Conservation (phyloP, 2,329 filamentous ascomycete genomes). For the Ophiostoma sp. region DNA sequence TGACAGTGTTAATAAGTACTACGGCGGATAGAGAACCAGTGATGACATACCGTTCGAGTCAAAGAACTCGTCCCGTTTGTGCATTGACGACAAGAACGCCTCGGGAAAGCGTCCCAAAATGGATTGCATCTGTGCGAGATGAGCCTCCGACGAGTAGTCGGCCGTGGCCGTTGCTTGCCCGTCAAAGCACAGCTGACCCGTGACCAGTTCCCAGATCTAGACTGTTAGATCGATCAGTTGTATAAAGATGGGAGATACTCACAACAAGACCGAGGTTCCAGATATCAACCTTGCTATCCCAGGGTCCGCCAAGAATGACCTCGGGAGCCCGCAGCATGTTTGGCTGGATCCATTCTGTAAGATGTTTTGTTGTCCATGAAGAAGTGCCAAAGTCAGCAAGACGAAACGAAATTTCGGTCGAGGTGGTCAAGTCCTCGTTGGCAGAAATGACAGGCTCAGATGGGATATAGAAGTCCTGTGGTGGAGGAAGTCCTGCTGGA, state of each 20-base stretch:
- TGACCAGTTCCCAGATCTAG: constrained; percentile 14
- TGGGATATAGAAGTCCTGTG: constrained; percentile 15
- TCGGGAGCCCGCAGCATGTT: constrained; percentile 17
- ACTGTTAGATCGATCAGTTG: neutral
- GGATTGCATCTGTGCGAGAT: constrained; percentile 17
- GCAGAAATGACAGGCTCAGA: constrained; percentile 5
- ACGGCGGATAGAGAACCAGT: too few relatives aligned
- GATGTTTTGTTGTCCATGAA: constrained; percentile 7
- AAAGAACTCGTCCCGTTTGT: too few relatives aligned
- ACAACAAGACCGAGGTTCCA: constrained; percentile 16
- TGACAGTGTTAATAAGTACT: too few relatives aligned
- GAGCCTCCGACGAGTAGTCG: constrained; percentile 15
- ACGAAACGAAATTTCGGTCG: constrained; percentile 3
- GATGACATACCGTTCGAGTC: too few relatives aligned
- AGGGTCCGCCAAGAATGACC: constrained; percentile 8
- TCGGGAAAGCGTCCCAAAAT: constrained; percentile 12
- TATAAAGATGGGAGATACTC: neutral
- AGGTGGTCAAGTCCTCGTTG: neutral
- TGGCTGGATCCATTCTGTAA: constrained; percentile 20
- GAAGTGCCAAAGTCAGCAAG: constrained; percentile 18
- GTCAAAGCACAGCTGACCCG: constrained; percentile 19
- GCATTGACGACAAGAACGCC: neutral
- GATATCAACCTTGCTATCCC: constrained; percentile 18
- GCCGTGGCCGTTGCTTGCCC: constrained; percentile 15
- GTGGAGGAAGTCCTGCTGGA: neutral